Base-by-base conservation (phyloP, 805 yeast species). In the Kazachstania bromeliacearum region DNA sequence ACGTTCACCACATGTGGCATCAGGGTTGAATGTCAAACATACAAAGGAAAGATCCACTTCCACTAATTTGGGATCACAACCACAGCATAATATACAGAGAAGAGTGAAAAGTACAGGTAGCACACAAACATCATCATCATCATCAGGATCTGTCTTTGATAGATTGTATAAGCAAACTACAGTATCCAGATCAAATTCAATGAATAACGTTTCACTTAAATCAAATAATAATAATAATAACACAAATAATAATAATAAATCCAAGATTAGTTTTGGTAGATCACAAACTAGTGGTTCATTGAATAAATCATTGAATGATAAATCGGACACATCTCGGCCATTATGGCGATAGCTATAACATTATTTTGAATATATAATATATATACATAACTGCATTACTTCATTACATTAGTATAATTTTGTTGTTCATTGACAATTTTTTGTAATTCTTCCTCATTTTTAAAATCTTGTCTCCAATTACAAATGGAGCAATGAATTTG, bases 401-500 rank as follows among this genome's bases (percentile, higher is more conserved):
- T 12, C 13, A 29, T 20, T 29, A 22, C 25, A 17, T 26, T 26
- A 4, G 19, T 21, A 33, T 23, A 24, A 23, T 31, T 30, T 23
- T 32, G 16, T 20, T 42, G 45, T 32, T 42, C 37, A 17, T 38
- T 28, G 6, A 41, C 34, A n/a, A 62, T 53, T 43, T 53, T 57
- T 14, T 55, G 45, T 19, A 63, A 39, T 24, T 63, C 57, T 10
- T 45, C 55, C 3, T 50, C 51, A 24, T 40, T 43, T 23, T 49
- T 51, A 27, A 62, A 57, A 34, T 61, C 67, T 33, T 61, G 68
- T 13, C 63, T 47, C 70, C 70, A 72, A 13, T 71, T 66, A 47
- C 80, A 74, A 10, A 71, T 69, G 2, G 62, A 53, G 44, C 80
- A 74, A 34, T 60, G 68, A 32, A 73, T 46, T 40, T 72, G 67